Conservation (phyloP, 2,329 filamentous ascomycete species). For the Alternaria sp. region DNA sequence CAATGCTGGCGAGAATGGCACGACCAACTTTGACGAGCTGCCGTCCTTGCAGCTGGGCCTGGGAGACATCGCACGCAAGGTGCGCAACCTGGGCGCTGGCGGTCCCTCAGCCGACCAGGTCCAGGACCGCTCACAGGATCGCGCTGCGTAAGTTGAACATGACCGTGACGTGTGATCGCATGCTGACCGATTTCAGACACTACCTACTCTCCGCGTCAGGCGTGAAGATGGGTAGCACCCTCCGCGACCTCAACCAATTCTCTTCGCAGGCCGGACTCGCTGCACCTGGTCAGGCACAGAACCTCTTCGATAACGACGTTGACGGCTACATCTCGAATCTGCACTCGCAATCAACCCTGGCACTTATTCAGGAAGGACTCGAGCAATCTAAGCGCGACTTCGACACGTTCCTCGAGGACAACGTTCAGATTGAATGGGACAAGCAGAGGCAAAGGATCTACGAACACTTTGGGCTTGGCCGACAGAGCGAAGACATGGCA, state of each 20-base stretch:
- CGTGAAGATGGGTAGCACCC: conserved; percentile 82
- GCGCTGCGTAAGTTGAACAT: conserved; percentile 58
- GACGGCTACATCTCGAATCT: conserved; percentile 82
- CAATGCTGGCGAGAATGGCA: conserved; percentile 68
- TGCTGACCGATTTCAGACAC: conserved; percentile 64
- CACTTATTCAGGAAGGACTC: conserved; percentile 90
- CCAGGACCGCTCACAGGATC: conserved; percentile 49
- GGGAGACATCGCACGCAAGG: conserved; percentile 80
- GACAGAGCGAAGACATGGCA: conserved; percentile 50
- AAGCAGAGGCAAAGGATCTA: conserved; percentile 92
- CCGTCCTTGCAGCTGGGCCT: conserved; percentile 90
- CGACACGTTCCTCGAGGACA: conserved; percentile 91
- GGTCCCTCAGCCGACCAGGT: conserved; percentile 63
- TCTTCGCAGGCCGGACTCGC: conserved; percentile 72
- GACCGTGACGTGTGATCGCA: neutral
- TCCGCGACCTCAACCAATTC: conserved; percentile 85
- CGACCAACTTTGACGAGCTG: conserved; percentile 71
- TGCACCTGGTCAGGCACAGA: conserved; percentile 44
- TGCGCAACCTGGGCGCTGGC: conserved; percentile 78
- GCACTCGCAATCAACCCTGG: conserved; percentile 87
- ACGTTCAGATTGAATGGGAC: conserved; percentile 95
- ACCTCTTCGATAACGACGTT: conserved; percentile 61
- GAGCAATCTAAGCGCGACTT: conserved; percentile 90
- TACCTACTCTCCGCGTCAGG: conserved; percentile 93
- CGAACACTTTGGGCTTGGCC: conserved; percentile 87